These are phyloP conservation scores for Apiotrichum montevideense DNA, from an alignment of 1,284 basidiomycete species.

Conservation along the genomic window DNA sequence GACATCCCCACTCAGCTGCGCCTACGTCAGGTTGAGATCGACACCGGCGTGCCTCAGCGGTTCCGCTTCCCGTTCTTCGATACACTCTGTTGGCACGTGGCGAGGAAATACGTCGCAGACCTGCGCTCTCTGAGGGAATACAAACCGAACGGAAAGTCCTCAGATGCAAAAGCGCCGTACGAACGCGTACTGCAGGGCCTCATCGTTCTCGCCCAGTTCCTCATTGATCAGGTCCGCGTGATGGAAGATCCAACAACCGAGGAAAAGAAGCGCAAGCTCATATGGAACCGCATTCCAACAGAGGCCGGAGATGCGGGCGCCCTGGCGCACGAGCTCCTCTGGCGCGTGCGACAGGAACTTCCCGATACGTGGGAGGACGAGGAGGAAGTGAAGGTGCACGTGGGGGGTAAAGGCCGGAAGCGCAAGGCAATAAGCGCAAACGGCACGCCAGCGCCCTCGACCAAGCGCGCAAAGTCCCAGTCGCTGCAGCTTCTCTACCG, in stretches of 20 bases:
- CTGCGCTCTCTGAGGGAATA: constrained; percentile 62
- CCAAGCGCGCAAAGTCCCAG: not conserved
- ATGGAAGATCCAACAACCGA: constrained; percentile 54
- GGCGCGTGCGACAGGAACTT: constrained; percentile 63
- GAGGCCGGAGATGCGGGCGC: constrained; percentile 69
- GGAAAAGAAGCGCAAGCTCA: constrained; percentile 62
- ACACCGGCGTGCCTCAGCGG: constrained; percentile 87
- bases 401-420: not conserved
- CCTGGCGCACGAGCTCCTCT: constrained; percentile 71
- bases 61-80: constrained; percentile 86
- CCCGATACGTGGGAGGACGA: constrained; percentile 68
- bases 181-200: constrained; percentile 66
- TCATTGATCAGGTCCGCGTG: constrained; percentile 66
- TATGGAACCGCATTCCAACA: constrained; percentile 70
- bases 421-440: not conserved
- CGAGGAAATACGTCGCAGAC: constrained; percentile 66
- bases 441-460: not conserved
- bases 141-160: constrained; percentile 14
- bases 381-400: constrained; percentile 40
- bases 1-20: constrained; percentile 54
- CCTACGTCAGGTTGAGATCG: constrained; percentile 83
- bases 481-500: constrained; percentile 9
- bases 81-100: constrained; percentile 82
- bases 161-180: constrained; percentile 16
- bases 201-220: constrained; percentile 62